phyloP scores from a whole-genome alignment of 192 early-diverging fungal genomes.

The Globomyces pollinis-pini region DNA sequence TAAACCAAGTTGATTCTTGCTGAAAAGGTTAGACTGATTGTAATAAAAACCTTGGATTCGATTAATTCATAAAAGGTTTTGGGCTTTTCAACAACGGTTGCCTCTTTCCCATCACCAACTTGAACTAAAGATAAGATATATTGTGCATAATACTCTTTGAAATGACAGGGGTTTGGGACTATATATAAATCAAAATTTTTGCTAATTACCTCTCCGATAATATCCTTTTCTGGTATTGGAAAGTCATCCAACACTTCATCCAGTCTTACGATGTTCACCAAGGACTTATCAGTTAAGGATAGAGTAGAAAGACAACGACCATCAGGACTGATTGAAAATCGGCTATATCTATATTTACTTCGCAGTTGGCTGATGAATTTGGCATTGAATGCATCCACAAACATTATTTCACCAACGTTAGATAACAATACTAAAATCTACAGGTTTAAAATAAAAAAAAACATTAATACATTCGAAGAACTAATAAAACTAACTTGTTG shows the following conservation, averaged over 20 bases:
- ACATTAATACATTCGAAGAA: conserved; percentile 10
- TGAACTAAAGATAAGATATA: no score
- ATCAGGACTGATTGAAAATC: conserved; percentile 34
- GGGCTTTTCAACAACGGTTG: conserved; percentile 1
- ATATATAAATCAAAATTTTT: no score
- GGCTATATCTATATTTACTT: conserved; percentile 17
- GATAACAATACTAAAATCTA: conserved; percentile 33
- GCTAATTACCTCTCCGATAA: no score
- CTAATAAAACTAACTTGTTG: conserved; percentile 37
- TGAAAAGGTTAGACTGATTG: neutral
- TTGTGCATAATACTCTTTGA: no score
- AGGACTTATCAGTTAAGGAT: conserved; percentile 17
- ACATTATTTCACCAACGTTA: conserved; percentile 31
- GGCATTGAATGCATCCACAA: conserved; percentile 32
- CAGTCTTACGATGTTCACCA: conserved; percentile 26
- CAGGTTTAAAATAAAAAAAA: conserved; percentile 10
- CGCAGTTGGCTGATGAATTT: conserved; percentile 30
- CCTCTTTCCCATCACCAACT: neutral
- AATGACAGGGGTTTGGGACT: no score
- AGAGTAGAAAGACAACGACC: conserved; percentile 30
- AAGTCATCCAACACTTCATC: conserved; percentile 20
- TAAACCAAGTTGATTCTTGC: conserved; percentile 23
- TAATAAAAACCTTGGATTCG: conserved; percentile 18
- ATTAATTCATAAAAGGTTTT: conserved; percentile 33
- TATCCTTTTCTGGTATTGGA: neutral